Percentiles rank a stretch among this genome's conserved stretches.
These are phyloP conservation scores for Acer saccharum DNA, from an alignment of 345 rosid species.

Conservation along the genomic window DNA sequence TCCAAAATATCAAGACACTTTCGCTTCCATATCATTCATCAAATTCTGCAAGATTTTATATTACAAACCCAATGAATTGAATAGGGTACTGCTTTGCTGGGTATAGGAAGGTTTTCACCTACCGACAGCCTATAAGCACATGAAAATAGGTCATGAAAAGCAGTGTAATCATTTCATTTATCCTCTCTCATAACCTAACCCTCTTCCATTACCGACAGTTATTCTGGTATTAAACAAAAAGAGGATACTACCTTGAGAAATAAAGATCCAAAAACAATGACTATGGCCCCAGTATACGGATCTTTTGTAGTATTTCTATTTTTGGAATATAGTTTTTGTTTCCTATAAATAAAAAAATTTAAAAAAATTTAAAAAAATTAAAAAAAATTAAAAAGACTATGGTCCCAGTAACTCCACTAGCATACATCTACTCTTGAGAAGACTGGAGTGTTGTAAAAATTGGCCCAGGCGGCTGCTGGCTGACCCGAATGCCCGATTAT, in stretches of 20 bases:
- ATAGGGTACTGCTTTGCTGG: not conserved
- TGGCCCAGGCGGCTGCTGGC: too few species aligned
- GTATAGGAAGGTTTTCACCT: not conserved
- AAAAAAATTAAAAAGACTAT: not conserved
- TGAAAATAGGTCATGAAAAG: not conserved
- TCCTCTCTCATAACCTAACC: not conserved
- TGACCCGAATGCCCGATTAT: too few species aligned
- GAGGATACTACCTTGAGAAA: not conserved
- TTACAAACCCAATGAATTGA: not conserved
- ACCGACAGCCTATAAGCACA: not conserved
- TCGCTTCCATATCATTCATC: not conserved
- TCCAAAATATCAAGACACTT: not conserved
- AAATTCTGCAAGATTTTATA: not conserved
- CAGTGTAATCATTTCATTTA: not conserved
- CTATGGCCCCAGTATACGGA: not conserved
- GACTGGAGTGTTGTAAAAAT: too few species aligned
- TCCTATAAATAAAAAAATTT: too few species aligned
- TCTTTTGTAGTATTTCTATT: too few species aligned
- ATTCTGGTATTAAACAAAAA: not conserved
- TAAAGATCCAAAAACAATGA: not conserved
- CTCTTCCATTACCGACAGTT: not conserved
- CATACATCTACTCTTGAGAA: not conserved
- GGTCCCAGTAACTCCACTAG: not conserved
- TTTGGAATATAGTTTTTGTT: too few species aligned
- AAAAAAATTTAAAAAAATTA: too few species aligned